Evolutionary conservation across 148 eudicot species (phyloP), one percentile per base, ranked within the genome.

Genomic region (Silene uniflora): DNA sequence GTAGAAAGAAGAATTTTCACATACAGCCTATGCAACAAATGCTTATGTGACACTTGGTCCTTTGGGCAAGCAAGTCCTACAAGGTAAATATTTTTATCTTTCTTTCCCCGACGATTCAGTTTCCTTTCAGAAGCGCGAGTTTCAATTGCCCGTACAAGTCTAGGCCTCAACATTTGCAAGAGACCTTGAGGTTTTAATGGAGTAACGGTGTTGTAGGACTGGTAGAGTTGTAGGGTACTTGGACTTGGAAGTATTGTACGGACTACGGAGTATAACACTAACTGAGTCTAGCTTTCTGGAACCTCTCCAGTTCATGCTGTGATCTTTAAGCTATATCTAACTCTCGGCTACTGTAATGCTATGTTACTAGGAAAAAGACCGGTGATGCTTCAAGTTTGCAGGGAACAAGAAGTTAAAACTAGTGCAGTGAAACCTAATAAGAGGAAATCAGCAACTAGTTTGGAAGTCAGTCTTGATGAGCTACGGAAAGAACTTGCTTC

Each of bases 1-100:
- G 76, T 83, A 91, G 98, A 94, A 94, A 89, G 98, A 94, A 88
- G 98, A 94, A 86, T 94, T 89, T 76, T 91, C 88, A 77, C 98
- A 94, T 83, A 94, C 98, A 75, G 91, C 98, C 32, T 94, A 91
- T 78, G 29, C 98, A 21, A 94, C 98, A 61, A 94, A 94, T 84
- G 93, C 98, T 59, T 94, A 94, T 84, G 91, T 94, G 39, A 76
- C 92, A 9, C 44, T 83, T 18, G 97, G 96, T 75, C 89, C 91
- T 65, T 82, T 89, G 78, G 89, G 85, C 69, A 90, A 84, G 69
- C 95, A 89, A 75, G 96, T 94, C 32, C 85, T 90, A 78, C 93
- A 82, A 74, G 98, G 98, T 91, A 86, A 73, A 79, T 29, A 71
- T 63, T 44, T 78, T 67, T 42, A 47, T 73, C 75, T 32, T 32